Base-by-base conservation (phyloP, 2,329 filamentous ascomycete genomes). In the Septoria petroselini region DNA sequence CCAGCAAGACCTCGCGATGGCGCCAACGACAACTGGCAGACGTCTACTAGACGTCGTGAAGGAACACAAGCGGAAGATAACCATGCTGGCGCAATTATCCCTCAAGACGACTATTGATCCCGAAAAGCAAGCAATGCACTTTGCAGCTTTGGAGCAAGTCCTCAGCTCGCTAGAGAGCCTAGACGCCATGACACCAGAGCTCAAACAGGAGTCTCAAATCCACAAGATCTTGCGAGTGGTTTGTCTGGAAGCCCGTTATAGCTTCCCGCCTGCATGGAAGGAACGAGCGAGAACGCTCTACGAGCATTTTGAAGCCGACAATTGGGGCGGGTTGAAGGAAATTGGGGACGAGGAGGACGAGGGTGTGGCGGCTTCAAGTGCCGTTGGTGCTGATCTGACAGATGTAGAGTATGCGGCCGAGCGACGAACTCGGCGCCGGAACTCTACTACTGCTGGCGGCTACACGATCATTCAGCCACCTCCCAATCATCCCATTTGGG, bases 401-500 rank as follows among this genome's bases (percentile, higher is more conserved):
- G 15, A 15, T 37, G n/a, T 37, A 4, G n/a, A 15, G 5, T 11
- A 9, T 14, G 14, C 34, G 34, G 7, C 25, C 17, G 27, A 11
- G 29, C 25, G 14, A 14, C 12, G 12, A 2, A 38, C n/a, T 1
- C 53, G 53, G 41, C 41, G 43, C 23, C 25, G 31, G 8, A 55
- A 48, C 17, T 40, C 52, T 5, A 30, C 30, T 18, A 15, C 37
- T n/a, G 30, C 23, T 27, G 42, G 37, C 18, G 31, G 29, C 23
- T 18, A 15, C 6, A 18, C 11, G 21, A 40, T 53, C 19, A 50
- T 44, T 14, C 48, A 38, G 15, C 58, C 60, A 7, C 56, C 58
- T 6, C 4, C 31, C 11, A 30, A 50, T 34, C 61, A 62, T 39
- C 44, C 58, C 0, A 60, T 63, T 7, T 64, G 60, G 51, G 61